A percentile compares a stretch with the other conserved stretches of the same genome.
Evolutionary conservation across 2,329 filamentous ascomycete species (phyloP).

Genomic region (Xylariaceae sp.): DNA sequence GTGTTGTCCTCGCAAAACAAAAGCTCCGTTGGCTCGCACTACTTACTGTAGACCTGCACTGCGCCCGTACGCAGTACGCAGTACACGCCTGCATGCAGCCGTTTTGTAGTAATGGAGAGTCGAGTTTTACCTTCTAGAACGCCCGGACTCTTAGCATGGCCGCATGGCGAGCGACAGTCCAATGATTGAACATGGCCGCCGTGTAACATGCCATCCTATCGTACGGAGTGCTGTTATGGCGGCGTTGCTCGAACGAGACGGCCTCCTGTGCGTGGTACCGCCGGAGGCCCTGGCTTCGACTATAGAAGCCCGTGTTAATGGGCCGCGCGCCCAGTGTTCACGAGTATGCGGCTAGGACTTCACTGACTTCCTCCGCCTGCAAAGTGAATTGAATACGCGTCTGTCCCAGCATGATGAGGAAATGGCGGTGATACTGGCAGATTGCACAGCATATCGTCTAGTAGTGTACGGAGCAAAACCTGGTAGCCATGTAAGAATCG

Average conservation of each 20-base stretch:
- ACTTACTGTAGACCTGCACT: not conserved
- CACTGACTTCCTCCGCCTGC: not conserved
- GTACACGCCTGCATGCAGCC: conserved; percentile 5
- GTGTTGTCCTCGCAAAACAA: not conserved
- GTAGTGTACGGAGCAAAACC: not conserved
- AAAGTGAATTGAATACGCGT: not conserved
- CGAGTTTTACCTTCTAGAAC: not conserved
- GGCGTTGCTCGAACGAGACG: not conserved
- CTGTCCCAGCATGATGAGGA: not conserved
- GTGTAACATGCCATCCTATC: not conserved
- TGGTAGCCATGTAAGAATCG: not conserved
- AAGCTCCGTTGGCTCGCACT: conserved; percentile 4
- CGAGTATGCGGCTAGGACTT: not conserved
- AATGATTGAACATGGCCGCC: not conserved
- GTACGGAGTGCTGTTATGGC: not conserved
- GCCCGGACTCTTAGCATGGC: not conserved
- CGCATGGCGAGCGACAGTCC: not conserved
- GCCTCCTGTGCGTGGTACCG: not conserved
- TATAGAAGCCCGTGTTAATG: not conserved
- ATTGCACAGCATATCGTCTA: not conserved
- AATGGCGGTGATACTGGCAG: not conserved
- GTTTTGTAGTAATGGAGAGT: not conserved
- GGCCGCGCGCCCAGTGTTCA: not conserved
- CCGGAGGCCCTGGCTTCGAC: not conserved
- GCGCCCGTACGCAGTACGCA: too few species aligned